These are phyloP conservation scores for Thielaviopsis euricoi DNA, from an alignment of 2,329 filamentous ascomycete genomes.

Conservation along the genomic window DNA sequence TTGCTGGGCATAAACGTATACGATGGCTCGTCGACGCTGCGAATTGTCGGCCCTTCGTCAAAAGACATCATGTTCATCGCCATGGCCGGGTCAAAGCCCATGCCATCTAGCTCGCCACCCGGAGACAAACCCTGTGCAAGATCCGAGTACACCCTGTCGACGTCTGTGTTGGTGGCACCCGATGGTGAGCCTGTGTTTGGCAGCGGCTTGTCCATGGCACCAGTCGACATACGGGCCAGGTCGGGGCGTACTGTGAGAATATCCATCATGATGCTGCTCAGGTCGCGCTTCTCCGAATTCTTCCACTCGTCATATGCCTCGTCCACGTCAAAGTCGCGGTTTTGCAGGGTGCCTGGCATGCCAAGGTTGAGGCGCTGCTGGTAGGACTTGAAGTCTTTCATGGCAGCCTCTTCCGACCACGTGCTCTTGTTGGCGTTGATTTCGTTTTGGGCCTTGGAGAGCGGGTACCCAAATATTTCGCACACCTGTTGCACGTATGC, in stretches of 20 bases:
- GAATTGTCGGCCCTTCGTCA: constrained; percentile 34
- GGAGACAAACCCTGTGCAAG: constrained; percentile 34
- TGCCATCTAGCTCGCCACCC: constrained; percentile 22
- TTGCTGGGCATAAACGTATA: constrained; percentile 87
- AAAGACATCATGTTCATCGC: constrained; percentile 51
- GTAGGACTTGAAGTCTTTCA: constrained; percentile 85
- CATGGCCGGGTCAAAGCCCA: constrained; percentile 11
- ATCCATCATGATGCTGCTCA: constrained; percentile 86
- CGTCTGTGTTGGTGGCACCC: constrained; percentile 21
- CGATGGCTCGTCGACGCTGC: constrained; percentile 42
- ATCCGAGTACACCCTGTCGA: constrained; percentile 36
- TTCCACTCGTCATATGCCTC: constrained; percentile 85
- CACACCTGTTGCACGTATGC: constrained; percentile 76
- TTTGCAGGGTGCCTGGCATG: constrained; percentile 58
- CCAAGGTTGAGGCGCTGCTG: constrained; percentile 75
- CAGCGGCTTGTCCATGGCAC: constrained; percentile 38
- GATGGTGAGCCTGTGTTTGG: constrained; percentile 29
- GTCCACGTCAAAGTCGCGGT: constrained; percentile 77
- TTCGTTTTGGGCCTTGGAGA: constrained; percentile 68
- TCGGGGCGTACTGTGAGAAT: constrained; percentile 77
- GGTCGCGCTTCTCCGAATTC: constrained; percentile 67
- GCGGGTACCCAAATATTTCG: constrained; percentile 66
- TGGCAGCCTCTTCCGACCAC: constrained; percentile 85
- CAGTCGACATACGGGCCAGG: constrained; percentile 59
- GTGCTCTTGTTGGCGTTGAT: constrained; percentile 63